A percentile compares a stretch with the other conserved stretches of the same genome.
These are phyloP conservation scores for Pisolithus tinctorius DNA, from an alignment of 768 basidiomycete species.

Conservation along the genomic window DNA sequence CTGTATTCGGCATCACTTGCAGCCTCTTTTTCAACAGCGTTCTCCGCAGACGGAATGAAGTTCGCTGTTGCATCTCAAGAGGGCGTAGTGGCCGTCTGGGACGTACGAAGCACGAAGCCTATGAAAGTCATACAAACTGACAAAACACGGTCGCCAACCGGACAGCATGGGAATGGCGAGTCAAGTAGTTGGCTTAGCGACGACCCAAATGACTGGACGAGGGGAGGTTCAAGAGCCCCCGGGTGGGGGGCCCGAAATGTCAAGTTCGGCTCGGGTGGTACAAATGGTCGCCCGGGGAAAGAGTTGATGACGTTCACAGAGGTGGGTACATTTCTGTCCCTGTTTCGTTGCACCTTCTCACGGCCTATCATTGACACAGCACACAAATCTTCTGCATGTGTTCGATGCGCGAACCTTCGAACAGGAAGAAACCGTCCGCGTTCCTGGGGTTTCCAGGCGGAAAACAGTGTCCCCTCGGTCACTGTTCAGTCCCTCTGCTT, in stretches of 20 bases:
- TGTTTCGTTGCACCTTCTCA: conserved; percentile 4
- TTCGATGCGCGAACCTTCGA: conserved; percentile 86
- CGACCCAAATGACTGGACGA: conserved; percentile 64
- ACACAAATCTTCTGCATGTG: conserved; percentile 75
- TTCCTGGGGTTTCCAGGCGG: conserved; percentile 36
- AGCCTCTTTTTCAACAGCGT: conserved; percentile 77
- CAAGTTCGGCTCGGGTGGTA: conserved; percentile 70
- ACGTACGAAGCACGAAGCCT: conserved; percentile 67
- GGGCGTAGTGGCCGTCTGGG: conserved; percentile 76
- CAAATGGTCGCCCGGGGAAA: conserved; percentile 39
- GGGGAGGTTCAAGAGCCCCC: conserved; percentile 50
- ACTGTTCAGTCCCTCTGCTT: conserved; percentile 6
- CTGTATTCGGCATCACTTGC: conserved; percentile 40
- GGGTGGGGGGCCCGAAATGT: conserved; percentile 83
- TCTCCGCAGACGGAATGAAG: conserved; percentile 67
- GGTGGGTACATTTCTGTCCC: conserved; percentile 37
- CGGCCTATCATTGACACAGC: conserved; percentile 37
- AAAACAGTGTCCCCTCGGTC: conserved; percentile 10
- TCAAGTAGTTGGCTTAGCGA: conserved; percentile 52
- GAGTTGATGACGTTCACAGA: conserved; percentile 90
- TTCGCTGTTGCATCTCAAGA: conserved; percentile 84
- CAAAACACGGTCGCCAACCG: conserved; percentile 25
- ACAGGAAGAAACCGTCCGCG: conserved; percentile 58
- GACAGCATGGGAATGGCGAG: conserved; percentile 30
- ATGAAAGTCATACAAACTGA: conserved; percentile 62